Base-by-base conservation (phyloP, 2,329 filamentous ascomycete genomes). In the Fusarium penzigii region DNA sequence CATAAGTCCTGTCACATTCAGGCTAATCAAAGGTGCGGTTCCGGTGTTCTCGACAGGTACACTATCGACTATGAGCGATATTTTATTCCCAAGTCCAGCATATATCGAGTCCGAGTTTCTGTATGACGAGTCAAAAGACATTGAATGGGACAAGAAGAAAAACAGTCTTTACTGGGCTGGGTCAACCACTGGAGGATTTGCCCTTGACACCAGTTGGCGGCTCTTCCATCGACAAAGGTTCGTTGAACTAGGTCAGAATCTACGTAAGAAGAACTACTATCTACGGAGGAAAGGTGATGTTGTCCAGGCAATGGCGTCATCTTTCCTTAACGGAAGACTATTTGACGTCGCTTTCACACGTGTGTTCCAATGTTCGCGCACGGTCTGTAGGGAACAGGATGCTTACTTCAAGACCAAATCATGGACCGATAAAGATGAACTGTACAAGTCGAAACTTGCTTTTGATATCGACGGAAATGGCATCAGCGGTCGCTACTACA, bases 401-500 rank as follows among this genome's bases (percentile, higher is more conserved):
- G 54, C 61, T 0, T 63, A 68, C 52, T 74, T 75, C 43, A 46
- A 55, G 14, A 38, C 61, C 3, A 67, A 65, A 17, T 53, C 66
- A 0, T 72, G 69, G 67, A 68, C 66, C 2, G 55, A 67, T 44
- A 68, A 68, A 16, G 64, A 73, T 45, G 63, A 63, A n/a, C 69
- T 75, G 0, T 59, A 79, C 2, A 45, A 42, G 0, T 77, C 73
- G 1, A 68, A 66, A 2, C 67, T 81, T 1, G 75, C 73, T 0
- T 75, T 83, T 48, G 82, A 84, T 52, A 51, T 81, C 2, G 82
- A 84, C 61, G 82, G 81, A 2, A 83, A 84, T 60, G 76, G 78
- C 5, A 78, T 81, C 51, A 81, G 76, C 32, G 81, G 79, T 0
- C 75, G 81, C 1, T 85, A 73, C 59, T 78, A 80, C 59, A 74